Evolutionary conservation across 2,329 filamentous ascomycete genomes (phyloP).

Genomic region (Botrytis deweyae): DNA sequence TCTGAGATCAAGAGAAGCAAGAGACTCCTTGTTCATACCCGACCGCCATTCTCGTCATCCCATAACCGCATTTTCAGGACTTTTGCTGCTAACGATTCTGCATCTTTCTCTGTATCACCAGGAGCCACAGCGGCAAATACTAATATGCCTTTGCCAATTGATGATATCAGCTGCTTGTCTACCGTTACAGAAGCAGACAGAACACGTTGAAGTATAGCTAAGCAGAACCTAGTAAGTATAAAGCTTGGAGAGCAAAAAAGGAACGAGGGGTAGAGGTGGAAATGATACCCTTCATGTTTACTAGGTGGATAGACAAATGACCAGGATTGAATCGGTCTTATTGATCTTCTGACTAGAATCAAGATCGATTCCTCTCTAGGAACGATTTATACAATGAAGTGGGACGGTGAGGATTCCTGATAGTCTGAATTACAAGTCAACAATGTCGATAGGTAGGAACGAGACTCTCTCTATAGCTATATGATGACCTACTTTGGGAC

Average conservation of each 20-base stretch:
- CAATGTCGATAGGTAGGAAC: neutral
- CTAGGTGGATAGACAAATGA: neutral
- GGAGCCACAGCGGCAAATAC: slow-evolving; percentile 90
- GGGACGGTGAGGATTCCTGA: neutral
- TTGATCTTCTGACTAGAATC: neutral
- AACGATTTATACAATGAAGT: neutral
- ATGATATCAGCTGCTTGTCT: slow-evolving; percentile 84
- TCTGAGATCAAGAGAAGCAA: neutral
- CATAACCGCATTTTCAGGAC: slow-evolving; percentile 86
- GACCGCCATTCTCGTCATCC: slow-evolving; percentile 48
- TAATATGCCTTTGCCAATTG: slow-evolving; percentile 84
- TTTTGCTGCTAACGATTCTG: slow-evolving; percentile 79
- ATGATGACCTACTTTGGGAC: neutral
- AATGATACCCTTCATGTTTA: slow-evolving; percentile 42
- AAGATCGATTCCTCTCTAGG: too few species aligned
- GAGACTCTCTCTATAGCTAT: neutral
- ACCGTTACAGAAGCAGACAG: slow-evolving; percentile 95
- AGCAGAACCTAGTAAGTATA: slow-evolving; percentile 25
- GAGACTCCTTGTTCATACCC: slow-evolving; percentile 30
- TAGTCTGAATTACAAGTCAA: neutral
- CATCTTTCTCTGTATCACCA: slow-evolving; percentile 86
- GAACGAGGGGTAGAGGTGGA: neutral
- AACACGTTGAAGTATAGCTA: slow-evolving; percentile 90
- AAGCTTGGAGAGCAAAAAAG: slow-evolving; percentile 16
- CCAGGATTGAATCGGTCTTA: neutral